Evolutionary conservation across 1,284 basidiomycete genomes (phyloP).

Genomic region (Malassezia yamatoensis): DNA sequence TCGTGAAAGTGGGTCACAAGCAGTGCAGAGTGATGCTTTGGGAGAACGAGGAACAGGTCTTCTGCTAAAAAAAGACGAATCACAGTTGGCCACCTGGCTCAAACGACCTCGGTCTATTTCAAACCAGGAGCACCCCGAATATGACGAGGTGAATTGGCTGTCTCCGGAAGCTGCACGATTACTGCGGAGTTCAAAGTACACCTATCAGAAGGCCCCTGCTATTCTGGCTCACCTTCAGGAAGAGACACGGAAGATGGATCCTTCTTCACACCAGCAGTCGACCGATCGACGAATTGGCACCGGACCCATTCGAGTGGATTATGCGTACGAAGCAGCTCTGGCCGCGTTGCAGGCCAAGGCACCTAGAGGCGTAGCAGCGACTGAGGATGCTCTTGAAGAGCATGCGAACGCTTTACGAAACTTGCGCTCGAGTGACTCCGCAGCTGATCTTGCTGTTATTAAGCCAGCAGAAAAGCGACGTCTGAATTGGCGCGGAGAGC

Average conservation of each 20-base stretch:
- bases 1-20: conserved; percentile 20
- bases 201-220: conserved; percentile 26
- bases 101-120: neutral
- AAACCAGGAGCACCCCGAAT: conserved; percentile 40
- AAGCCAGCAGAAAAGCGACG: conserved; percentile 75
- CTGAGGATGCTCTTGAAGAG: conserved; percentile 30
- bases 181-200: conserved; percentile 28
- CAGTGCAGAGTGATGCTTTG: neutral
- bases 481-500: conserved; percentile 69
- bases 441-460: conserved; percentile 53
- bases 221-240: conserved; percentile 24
- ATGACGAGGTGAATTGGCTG: conserved; percentile 67
- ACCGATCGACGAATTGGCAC: conserved; percentile 15
- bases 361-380: conserved; percentile 24
- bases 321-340: conserved; percentile 8
- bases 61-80: conserved; percentile 54
- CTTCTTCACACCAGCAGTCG: conserved; percentile 14
- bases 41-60: conserved; percentile 30
- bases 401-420: conserved; percentile 27
- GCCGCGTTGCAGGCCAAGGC: conserved; percentile 38
- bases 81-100: conserved; percentile 50
- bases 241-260: conserved; percentile 21
- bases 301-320: conserved; percentile 20
- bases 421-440: conserved; percentile 9
- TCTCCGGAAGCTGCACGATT: conserved; percentile 35